phyloP scores from a whole-genome alignment of 164 flowering plant genomes.

The Tetracentron sinense region DNA sequence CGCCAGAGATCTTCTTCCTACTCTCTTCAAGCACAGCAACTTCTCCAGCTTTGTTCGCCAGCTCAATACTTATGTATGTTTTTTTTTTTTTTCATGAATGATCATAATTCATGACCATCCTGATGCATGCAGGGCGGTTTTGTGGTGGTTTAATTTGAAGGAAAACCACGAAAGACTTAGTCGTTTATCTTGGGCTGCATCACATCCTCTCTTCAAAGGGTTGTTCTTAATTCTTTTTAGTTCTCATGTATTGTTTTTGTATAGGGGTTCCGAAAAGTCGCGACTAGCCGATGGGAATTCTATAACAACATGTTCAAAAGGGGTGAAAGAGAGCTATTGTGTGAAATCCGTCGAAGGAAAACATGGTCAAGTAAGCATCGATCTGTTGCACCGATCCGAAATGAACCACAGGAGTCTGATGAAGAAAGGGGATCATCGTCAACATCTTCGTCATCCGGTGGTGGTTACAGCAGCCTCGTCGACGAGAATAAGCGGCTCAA shows the following conservation, averaged over 20 bases:
- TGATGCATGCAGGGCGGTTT: too few relatives aligned
- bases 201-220: too few relatives aligned
- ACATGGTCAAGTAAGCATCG: conserved; percentile 44
- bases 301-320: conserved; percentile 63
- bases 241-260: too few relatives aligned
- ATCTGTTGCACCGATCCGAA: not conserved
- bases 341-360: conserved; percentile 56
- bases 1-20: conserved; percentile 74
- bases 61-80: conserved; percentile 74
- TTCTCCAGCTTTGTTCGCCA: too few relatives aligned
- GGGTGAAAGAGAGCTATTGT: conserved; percentile 44
- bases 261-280: conserved; percentile 67
- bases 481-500: conserved; percentile 67
- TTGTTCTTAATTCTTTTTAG: too few relatives aligned
- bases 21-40: too few relatives aligned
- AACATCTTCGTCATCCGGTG: conserved; percentile 48
- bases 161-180: too few relatives aligned
- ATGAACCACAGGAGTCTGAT: conserved; percentile 21
- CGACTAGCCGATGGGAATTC: conserved; percentile 75
- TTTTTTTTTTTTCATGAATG: too few relatives aligned
- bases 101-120: too few relatives aligned
- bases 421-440: conserved; percentile 60
- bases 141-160: too few relatives aligned
- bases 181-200: too few relatives aligned
- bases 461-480: conserved; percentile 28